A percentile compares a stretch with the other conserved stretches of the same genome.
These are phyloP conservation scores for Viscum album DNA, from an alignment of 177 flowering plant species.

Conservation along the genomic window DNA sequence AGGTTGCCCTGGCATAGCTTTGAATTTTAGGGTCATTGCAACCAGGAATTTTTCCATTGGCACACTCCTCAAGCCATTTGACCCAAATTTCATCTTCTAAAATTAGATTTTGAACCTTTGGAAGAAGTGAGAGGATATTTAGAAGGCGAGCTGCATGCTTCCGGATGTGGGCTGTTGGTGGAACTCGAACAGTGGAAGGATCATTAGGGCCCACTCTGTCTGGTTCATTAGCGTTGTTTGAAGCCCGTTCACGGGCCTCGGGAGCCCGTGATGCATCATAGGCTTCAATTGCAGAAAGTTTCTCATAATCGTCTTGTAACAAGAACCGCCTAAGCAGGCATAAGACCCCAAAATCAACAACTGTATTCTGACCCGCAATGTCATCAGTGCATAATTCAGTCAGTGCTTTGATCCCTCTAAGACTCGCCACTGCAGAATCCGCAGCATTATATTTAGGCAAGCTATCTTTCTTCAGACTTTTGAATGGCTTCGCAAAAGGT, in stretches of 20 bases:
- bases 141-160: constrained; percentile 86
- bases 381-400: constrained; percentile 70
- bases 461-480: constrained; percentile 47
- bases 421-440: constrained; percentile 80
- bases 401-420: constrained; percentile 78
- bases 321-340: constrained; percentile 72
- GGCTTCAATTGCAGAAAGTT: constrained; percentile 82
- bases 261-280: constrained; percentile 78
- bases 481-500: constrained; percentile 56
- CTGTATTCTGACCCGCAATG: constrained; percentile 37
- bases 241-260: constrained; percentile 39
- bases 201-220: constrained; percentile 29
- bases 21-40: constrained; percentile 74
- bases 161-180: constrained; percentile 80
- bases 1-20: constrained; percentile 85
- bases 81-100: constrained; percentile 56
- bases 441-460: constrained; percentile 62
- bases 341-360: constrained; percentile 61
- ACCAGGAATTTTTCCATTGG: constrained; percentile 72
- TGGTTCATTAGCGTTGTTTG: constrained; percentile 32
- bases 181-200: constrained; percentile 64
- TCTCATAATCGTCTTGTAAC: constrained; percentile 84
- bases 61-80: constrained; percentile 95
- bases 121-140: constrained; percentile 63
- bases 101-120: constrained; percentile 58